Percentiles rank a stretch among this genome's conserved stretches.
phyloP scores from a whole-genome alignment of 1,284 basidiomycete genomes.

The Moesziomyces sp. region DNA sequence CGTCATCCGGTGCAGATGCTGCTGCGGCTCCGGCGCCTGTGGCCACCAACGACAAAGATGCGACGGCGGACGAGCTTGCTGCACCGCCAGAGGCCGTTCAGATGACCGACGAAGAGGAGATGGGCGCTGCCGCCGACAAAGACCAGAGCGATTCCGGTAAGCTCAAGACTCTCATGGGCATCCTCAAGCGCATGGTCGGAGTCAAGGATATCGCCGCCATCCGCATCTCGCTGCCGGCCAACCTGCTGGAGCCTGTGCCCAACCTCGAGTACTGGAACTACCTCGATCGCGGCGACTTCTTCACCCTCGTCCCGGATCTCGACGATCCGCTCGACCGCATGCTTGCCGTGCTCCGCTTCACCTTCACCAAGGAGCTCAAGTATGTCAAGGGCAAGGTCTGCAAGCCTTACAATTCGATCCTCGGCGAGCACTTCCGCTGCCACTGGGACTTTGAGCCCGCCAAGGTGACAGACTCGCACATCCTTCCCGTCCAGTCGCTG shows the following conservation, averaged over 20 bases:
- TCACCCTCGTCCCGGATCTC: conserved; percentile 84
- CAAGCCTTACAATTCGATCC: conserved; percentile 80
- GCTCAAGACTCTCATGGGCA: conserved; percentile 61
- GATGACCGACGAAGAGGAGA: conserved; percentile 61
- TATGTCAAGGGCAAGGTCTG: conserved; percentile 85
- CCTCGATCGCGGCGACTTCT: conserved; percentile 89
- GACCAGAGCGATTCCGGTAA: conserved; percentile 62
- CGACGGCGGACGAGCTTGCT: conserved; percentile 52
- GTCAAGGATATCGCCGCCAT: conserved; percentile 66
- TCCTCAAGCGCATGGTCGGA: conserved; percentile 64
- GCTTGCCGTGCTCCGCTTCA: conserved; percentile 87
- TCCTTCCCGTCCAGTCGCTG: conserved; percentile 45
- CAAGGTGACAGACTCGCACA: conserved; percentile 40
- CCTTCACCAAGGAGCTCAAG: conserved; percentile 91
- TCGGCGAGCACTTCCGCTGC: conserved; percentile 65
- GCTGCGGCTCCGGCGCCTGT: conserved; percentile 9
- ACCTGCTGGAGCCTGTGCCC: conserved; percentile 64
- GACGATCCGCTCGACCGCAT: conserved; percentile 90
- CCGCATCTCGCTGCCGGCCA: conserved; percentile 64
- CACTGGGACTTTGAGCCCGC: conserved; percentile 62
- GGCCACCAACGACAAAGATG: conserved; percentile 38
- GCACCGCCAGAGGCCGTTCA: conserved; percentile 55
- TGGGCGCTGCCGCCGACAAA: conserved; percentile 55
- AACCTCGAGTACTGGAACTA: conserved; percentile 74
- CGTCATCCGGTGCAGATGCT: conserved; percentile 21